Base-by-base conservation (phyloP, 768 basidiomycete species). In the Clitopilus passeckerianus region DNA sequence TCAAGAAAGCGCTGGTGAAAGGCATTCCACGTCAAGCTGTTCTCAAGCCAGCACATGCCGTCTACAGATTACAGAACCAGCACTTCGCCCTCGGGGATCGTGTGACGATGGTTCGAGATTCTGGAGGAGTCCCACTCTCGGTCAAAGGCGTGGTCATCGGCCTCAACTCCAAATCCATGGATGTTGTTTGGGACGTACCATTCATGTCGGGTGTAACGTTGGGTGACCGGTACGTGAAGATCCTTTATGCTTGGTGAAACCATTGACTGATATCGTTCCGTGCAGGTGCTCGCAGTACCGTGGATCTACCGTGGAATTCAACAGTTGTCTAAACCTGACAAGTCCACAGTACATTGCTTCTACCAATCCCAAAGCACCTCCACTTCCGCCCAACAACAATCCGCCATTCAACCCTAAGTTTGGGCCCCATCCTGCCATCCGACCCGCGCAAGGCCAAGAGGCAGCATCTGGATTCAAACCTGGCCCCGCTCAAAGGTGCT, bases 131-230 rank as follows among this genome's bases (percentile, higher is more conserved):
- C 0, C 94, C 95, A 1, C 77, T 98, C 14, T 86, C 87, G 0
- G 89, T 87, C 56, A 98, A 96, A 73, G 97, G 97, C 20, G 93
- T 96, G 15, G 95, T 98, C 23, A 84, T 98, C 56, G 93, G 95
- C 14, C 73, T 99, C 66, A 92, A 88, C 65, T 74, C 87, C 1
- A 91, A 89, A 68, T 85, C 89, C 3, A 90, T 98, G 83, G 97
- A 98, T 70, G 90, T 98, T 22, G 83, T 96, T 0, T 98, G 97
- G 92, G 97, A 99, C 70, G 87, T 90, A 22, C 82, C 93, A 0
- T 98, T 99, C 74, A 92, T 99, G 85, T 87, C 93, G 20, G 97
- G 97, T 6, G 80, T 83, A 1, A 97, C 91, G 0, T 76, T 98
- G 10, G 86, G 87, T 3, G 92, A 91, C 66, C 80, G 95, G 91